Conservation (phyloP, 768 basidiomycete species). For the Boletus subparvulus region DNA sequence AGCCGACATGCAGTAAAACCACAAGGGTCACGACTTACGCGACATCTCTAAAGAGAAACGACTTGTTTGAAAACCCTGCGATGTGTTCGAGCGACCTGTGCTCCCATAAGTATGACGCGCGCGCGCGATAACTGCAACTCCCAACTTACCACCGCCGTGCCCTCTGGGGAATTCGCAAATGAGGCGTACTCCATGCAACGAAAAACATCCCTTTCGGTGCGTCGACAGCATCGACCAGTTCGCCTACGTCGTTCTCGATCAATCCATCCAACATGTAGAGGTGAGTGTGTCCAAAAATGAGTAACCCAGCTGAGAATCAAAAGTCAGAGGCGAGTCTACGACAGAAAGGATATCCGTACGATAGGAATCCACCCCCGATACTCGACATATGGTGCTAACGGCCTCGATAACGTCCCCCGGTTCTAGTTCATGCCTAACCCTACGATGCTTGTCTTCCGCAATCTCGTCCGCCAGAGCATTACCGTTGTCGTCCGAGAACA, state of each 20-base stretch:
- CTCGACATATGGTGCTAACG: constrained; percentile 80
- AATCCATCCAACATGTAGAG: constrained; percentile 90
- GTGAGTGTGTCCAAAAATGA: constrained; percentile 83
- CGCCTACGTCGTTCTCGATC: constrained; percentile 82
- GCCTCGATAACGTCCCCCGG: constrained; percentile 89
- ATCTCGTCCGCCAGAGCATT: constrained; percentile 71
- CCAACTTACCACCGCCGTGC: constrained; percentile 75
- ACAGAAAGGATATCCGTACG: constrained; percentile 49
- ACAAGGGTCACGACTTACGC: constrained; percentile 54
- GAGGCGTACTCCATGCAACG: constrained; percentile 81
- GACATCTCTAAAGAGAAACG: constrained; percentile 88
- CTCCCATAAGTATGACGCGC: background rate
- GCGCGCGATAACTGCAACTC: background rate
- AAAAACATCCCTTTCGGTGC: constrained; percentile 80
- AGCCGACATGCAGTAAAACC: background rate
- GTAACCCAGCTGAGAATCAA: constrained; percentile 58
- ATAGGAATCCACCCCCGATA: constrained; percentile 89
- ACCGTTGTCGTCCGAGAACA: constrained; percentile 15
- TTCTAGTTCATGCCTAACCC: constrained; percentile 84
- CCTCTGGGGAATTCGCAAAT: constrained; percentile 74
- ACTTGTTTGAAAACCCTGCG: constrained; percentile 72
- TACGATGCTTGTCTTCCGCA: constrained; percentile 83
- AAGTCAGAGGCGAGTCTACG: background rate
- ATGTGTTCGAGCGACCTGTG: constrained; percentile 78
- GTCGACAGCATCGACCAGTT: constrained; percentile 84